Base-by-base conservation (phyloP, 1,284 basidiomycete genomes). In the Malassezia arunalokei region DNA sequence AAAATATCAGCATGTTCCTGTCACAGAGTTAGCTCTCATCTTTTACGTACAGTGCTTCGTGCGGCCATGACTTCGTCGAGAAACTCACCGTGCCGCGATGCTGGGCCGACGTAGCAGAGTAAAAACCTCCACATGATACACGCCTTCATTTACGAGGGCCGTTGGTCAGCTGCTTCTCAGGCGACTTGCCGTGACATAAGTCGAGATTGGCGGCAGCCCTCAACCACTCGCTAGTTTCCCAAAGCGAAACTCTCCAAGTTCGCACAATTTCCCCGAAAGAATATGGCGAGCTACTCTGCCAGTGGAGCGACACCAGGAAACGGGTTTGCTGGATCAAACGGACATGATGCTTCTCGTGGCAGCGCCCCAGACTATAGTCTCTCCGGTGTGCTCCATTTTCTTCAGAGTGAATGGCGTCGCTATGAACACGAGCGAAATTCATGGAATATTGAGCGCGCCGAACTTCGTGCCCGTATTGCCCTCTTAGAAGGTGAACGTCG, bases 371-470 rank as follows among this genome's bases (percentile, higher is more conserved):
- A 72, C 35, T 72, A 72, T 45, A 92, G 86, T 40, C 83, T 98
- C 54, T 90, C 91, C 8, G 87, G 83, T 70, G 89, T 96, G 53
- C 79, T 99, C 55, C 92, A 98, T 77, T 96, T 90, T 75, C 80
- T 98, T 43, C 94, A 99, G 77, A 88, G 87, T 47, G 94, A 98
- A 79, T 96, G 91, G 88, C 80, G 94, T 58, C 80, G 88, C 15
- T 76, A 76, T 60, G 91, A 96, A 74, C 84, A 88, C 73, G 91
- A 98, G 76, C 81, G 92, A 66, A 98, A 99, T 74, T 91, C 96
- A 76, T 98, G 91, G 92, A 92, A 96, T 79, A 99, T 99, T 68
- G 92, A 98, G 77, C 79, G 92, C 63, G 92, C 94, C 32, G 92
- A 98, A 76, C 94, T 98, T 89, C 81, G 91, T 79, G 90, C 91